A percentile compares a stretch with the other conserved stretches of the same genome.
These are phyloP conservation scores for Skeletonema marinoi DNA, from an alignment of 108 stramenopile genomes.

Conservation along the genomic window DNA sequence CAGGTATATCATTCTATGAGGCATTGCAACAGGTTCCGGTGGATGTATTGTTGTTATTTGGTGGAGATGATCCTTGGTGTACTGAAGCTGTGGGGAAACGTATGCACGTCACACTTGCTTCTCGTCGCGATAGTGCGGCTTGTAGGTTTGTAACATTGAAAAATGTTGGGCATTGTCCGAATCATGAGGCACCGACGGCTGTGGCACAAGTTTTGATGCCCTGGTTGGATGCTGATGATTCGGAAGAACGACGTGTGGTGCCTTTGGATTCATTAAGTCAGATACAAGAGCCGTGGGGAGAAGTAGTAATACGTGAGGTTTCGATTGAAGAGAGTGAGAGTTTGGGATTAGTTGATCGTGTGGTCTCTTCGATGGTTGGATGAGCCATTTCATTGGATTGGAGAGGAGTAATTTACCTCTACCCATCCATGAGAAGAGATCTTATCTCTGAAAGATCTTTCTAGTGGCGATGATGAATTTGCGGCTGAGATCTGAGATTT, in stretches of 20 bases:
- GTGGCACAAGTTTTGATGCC: constrained; percentile 51
- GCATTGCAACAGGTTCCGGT: constrained; percentile 50
- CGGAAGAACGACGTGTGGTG: constrained; percentile 22
- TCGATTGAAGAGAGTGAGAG: constrained; percentile 47
- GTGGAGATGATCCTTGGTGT: constrained; percentile 80
- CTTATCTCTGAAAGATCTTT: too few relatives aligned
- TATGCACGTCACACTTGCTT: constrained; percentile 52
- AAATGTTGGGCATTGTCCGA: constrained; percentile 84
- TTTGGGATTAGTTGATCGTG: constrained; percentile 52
- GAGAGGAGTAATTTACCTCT: too few relatives aligned
- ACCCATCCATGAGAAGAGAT: too few relatives aligned
- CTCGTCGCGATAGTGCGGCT: constrained; percentile 8
- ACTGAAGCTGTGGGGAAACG: constrained; percentile 52
- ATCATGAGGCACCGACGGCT: constrained; percentile 80
- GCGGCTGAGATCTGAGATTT: too few relatives aligned
- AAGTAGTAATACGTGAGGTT: constrained; percentile 42
- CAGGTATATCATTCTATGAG: constrained; percentile 49
- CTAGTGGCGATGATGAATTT: too few relatives aligned
- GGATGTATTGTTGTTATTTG: constrained; percentile 77
- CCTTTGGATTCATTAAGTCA: constrained; percentile 23
- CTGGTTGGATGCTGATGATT: constrained; percentile 41
- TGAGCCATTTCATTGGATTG: background rate
- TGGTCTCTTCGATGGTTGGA: constrained; percentile 33
- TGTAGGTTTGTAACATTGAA: constrained; percentile 73
- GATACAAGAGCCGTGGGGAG: constrained; percentile 65